Percentiles rank a stretch among this genome's conserved stretches.
These are phyloP conservation scores for Melocanna baccifera DNA, from an alignment of 176 grass and related monocot genomes.

Conservation along the genomic window DNA sequence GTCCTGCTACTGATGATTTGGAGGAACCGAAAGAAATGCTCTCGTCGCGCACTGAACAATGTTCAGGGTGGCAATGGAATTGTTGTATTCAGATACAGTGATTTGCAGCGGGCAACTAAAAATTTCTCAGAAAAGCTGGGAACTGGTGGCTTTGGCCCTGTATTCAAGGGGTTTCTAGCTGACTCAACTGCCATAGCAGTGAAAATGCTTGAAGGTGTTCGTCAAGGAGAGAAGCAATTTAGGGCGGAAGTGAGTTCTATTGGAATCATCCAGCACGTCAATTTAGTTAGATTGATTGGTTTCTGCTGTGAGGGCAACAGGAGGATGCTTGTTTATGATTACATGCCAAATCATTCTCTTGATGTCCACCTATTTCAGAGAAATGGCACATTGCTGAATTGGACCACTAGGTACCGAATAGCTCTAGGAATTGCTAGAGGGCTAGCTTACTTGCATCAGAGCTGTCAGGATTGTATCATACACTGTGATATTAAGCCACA, in stretches of 20 bases:
- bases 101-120: slow-evolving; percentile 41
- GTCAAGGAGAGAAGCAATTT: slow-evolving; percentile 54
- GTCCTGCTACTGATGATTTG: too few species aligned
- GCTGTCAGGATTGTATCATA: not conserved
- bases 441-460: slow-evolving; percentile 4
- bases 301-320: slow-evolving; percentile 39
- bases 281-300: slow-evolving; percentile 44
- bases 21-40: too few species aligned
- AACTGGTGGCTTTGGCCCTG: slow-evolving; percentile 53
- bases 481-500: slow-evolving; percentile 3
- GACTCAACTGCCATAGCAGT: slow-evolving; percentile 42
- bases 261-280: slow-evolving; percentile 45
- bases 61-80: slow-evolving; percentile 6
- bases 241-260: slow-evolving; percentile 21
- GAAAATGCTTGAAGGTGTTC: slow-evolving; percentile 40
- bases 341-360: too few species aligned
- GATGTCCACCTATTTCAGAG: too few species aligned
- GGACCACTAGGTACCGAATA: too few species aligned
- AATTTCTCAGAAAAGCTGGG: slow-evolving; percentile 56
- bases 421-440: not conserved
- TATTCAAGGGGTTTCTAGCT: slow-evolving; percentile 43
- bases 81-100: slow-evolving; percentile 24
- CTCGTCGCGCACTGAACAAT: too few species aligned
- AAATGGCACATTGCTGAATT: too few species aligned
- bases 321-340: too few species aligned